Evolutionary conservation across 257 asterid species (phyloP), one percentile per base, ranked within the genome.

Genomic region (Lithospermum erythrorhizon): DNA sequence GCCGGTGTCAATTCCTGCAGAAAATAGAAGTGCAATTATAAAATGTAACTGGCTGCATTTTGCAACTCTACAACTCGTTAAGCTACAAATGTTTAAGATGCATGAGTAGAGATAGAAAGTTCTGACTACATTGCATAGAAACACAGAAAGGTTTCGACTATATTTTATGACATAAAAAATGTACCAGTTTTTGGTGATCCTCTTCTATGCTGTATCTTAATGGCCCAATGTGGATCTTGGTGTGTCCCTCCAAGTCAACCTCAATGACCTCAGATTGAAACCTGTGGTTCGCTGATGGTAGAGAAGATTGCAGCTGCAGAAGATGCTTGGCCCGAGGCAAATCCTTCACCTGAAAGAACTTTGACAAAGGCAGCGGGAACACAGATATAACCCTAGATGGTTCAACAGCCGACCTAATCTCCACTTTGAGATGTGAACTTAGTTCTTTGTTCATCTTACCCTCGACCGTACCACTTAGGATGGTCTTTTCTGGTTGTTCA

Each of bases 281-380:
- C 71, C 74, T 77, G 64, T 69, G 87, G 52, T 78, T 67, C 61
- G 67, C 71, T 17, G 89, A 69, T 66, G 86, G 81, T 70, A 75
- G 63, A 64, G 85, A 67, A 53, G 87, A 82, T 71, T 87, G 85
- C 59, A 87, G 90, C 77, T 85, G 98, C 67, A 87, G 64, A 54
- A 87, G 85, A 71, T 83, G 95, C 73, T 85, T 90, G 63, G 87
- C 89, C 78, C 81, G 86, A 19, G 95, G 94, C 70, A 90, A 79
- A 84, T 81, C 95, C 79, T 83, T 90, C 87, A 85, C 91, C 85
- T 83, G 95, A 74, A 90, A 90, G 78, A 83, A 87, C 80, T 87
- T 87, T 32, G 98, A 87, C 55, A 83, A 59, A 47, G 98, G 96
- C 86, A 90, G 73, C n/a, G 96, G 98, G 69, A 87, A 79, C 65